Percentiles rank a stretch among this genome's conserved stretches.
Conservation (phyloP, 169 alveolate genomes). For the Cryptosporidium parvum region DNA sequence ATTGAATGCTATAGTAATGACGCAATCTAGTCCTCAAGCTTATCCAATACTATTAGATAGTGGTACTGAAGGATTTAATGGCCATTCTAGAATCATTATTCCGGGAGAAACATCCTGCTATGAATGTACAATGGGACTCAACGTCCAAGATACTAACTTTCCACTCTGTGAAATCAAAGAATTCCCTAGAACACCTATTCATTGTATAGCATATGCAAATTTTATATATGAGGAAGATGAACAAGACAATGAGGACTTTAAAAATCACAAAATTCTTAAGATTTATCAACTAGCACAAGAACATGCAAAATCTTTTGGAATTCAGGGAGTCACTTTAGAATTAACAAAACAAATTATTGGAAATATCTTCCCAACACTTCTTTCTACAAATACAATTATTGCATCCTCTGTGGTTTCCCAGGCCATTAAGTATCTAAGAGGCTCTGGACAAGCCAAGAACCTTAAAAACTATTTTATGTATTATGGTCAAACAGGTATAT, state of each 20-base stretch:
- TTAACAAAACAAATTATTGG: slow-evolving; percentile 45
- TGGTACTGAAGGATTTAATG: slow-evolving; percentile 74
- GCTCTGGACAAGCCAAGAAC: not conserved
- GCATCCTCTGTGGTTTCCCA: slow-evolving; percentile 66
- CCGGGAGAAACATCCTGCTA: slow-evolving; percentile 49
- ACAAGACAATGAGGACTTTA: not conserved
- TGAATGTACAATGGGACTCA: slow-evolving; percentile 65
- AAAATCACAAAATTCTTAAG: not conserved
- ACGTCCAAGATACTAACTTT: slow-evolving; percentile 12
- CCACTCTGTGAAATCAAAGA: slow-evolving; percentile 71
- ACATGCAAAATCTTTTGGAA: slow-evolving; percentile 65
- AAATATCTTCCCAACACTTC: slow-evolving; percentile 35
- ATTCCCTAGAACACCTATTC: slow-evolving; percentile 63
- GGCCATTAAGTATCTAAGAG: not conserved
- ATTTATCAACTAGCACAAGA: slow-evolving; percentile 28
- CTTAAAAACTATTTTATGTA: slow-evolving; percentile 26
- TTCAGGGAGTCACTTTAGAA: slow-evolving; percentile 69
- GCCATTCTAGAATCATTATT: slow-evolving; percentile 53
- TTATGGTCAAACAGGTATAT: slow-evolving; percentile 60
- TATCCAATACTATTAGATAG: slow-evolving; percentile 44
- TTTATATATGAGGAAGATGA: slow-evolving; percentile 31
- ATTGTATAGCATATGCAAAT: slow-evolving; percentile 60
- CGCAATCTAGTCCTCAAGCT: not conserved
- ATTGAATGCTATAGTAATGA: slow-evolving; percentile 32
- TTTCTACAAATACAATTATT: slow-evolving; percentile 54